Percentiles rank a stretch among this genome's conserved stretches.
Evolutionary conservation across 345 rosid genomes (phyloP).

Genomic region (Brassica carinata): DNA sequence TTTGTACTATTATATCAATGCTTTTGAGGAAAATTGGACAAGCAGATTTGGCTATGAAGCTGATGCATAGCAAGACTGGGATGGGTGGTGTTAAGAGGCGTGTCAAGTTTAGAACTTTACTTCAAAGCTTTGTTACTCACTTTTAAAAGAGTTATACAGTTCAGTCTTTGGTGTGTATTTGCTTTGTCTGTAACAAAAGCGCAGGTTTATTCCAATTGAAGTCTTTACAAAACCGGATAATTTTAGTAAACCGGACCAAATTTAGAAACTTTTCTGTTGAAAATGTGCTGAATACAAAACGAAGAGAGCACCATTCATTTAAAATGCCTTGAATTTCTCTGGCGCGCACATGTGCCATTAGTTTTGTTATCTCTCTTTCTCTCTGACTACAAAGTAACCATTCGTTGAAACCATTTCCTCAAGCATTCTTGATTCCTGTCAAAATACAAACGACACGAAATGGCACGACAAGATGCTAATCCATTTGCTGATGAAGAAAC

Average conservation of each 20-base stretch:
- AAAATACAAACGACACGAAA: constrained; percentile 31
- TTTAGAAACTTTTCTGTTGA: neutral
- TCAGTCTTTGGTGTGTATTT: neutral
- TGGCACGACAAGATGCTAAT: constrained; percentile 76
- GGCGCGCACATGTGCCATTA: constrained; percentile 33
- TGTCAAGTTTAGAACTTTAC: constrained; percentile 66
- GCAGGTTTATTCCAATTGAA: neutral
- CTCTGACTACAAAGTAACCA: constrained; percentile 38
- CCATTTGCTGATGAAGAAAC: constrained; percentile 86
- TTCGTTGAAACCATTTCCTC: constrained; percentile 36
- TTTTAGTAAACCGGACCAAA: constrained; percentile 10
- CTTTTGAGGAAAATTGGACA: constrained; percentile 76
- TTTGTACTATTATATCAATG: constrained; percentile 75
- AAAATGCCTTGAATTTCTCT: constrained; percentile 39
- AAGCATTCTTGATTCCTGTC: constrained; percentile 25
- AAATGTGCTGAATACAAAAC: constrained; percentile 12
- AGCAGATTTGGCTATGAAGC: constrained; percentile 72
- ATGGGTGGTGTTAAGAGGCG: constrained; percentile 67
- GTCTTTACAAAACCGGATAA: neutral
- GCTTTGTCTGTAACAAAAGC: neutral
- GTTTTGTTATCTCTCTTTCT: constrained; percentile 17
- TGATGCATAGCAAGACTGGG: constrained; percentile 89
- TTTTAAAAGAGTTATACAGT: constrained; percentile 33
- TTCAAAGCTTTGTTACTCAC: constrained; percentile 36
- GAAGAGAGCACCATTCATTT: constrained; percentile 34